phyloP scores from a whole-genome alignment of 257 asterid genomes.

The Apocynum venetum region DNA sequence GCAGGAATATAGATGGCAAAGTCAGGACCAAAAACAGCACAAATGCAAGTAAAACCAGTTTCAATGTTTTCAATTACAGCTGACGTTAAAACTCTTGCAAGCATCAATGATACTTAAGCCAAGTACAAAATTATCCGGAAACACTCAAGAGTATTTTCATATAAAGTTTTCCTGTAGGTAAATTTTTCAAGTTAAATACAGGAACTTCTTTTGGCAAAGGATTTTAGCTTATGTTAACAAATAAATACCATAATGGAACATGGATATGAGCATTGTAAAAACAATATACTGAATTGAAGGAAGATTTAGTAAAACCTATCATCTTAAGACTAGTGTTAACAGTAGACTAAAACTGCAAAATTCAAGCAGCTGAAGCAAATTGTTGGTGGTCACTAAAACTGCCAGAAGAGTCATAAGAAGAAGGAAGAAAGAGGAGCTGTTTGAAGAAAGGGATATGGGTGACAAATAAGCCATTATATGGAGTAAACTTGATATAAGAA shows the following conservation, averaged over 20 bases:
- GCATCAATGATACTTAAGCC: not conserved
- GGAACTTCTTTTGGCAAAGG: not conserved
- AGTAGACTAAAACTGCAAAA: not conserved
- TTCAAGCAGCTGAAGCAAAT: not conserved
- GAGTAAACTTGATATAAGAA: not conserved
- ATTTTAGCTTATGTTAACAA: not conserved
- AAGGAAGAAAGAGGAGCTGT: not conserved
- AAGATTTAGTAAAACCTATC: no score
- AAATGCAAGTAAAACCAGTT: not conserved
- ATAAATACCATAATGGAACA: not conserved
- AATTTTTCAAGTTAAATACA: not conserved
- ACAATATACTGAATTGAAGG: no score
- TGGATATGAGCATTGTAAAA: no score
- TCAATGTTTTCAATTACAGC: not conserved
- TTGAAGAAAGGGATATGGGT: not conserved
- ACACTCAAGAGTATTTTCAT: not conserved
- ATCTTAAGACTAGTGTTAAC: no score
- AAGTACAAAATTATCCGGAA: not conserved
- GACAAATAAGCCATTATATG: not conserved
- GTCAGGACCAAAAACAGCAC: not conserved
- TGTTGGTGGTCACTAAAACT: not conserved
- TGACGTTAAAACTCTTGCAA: not conserved
- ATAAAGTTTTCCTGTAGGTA: not conserved
- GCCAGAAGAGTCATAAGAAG: not conserved
- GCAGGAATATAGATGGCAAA: not conserved